Evolutionary conservation across 768 basidiomycete genomes (phyloP).

Genomic region (Leucocoprinus sp.): DNA sequence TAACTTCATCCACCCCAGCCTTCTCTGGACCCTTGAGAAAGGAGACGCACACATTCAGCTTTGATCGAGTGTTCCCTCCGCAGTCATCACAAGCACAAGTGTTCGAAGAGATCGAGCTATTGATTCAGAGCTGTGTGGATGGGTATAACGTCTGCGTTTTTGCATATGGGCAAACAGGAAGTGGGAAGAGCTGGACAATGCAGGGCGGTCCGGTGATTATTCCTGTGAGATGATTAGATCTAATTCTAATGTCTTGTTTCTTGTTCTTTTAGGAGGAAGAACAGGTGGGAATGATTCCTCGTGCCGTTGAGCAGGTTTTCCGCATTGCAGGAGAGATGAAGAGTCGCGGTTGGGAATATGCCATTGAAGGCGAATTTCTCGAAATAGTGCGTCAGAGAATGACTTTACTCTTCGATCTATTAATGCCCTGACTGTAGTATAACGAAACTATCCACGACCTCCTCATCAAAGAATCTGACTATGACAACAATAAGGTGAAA

Average conservation of each 20-base stretch:
- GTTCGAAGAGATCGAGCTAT: conserved; percentile 86
- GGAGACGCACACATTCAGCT: conserved; percentile 70
- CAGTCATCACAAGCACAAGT: conserved; percentile 72
- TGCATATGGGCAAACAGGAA: conserved; percentile 92
- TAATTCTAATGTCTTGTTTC: neutral
- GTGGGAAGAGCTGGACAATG: conserved; percentile 89
- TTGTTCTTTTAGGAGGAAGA: conserved; percentile 42
- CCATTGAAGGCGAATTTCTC: conserved; percentile 90
- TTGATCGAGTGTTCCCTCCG: conserved; percentile 86
- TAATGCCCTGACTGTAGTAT: conserved; percentile 40
- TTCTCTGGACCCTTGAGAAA: conserved; percentile 62
- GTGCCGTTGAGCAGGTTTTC: conserved; percentile 89
- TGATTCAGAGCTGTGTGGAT: conserved; percentile 88
- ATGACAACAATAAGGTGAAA: conserved; percentile 73
- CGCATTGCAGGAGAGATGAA: conserved; percentile 63
- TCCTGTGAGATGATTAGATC: neutral
- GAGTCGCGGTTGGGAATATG: conserved; percentile 84
- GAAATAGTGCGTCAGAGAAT: conserved; percentile 64
- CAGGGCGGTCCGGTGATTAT: conserved; percentile 59
- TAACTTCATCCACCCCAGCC: conserved; percentile 65
- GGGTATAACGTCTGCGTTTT: conserved; percentile 96
- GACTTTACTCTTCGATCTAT: conserved; percentile 6
- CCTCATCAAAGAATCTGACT: conserved; percentile 68
- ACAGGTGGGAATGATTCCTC: conserved; percentile 82
- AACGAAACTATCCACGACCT: conserved; percentile 95